Evolutionary conservation across 2,329 filamentous ascomycete species (phyloP).

Genomic region (Botryotinia globosa): DNA sequence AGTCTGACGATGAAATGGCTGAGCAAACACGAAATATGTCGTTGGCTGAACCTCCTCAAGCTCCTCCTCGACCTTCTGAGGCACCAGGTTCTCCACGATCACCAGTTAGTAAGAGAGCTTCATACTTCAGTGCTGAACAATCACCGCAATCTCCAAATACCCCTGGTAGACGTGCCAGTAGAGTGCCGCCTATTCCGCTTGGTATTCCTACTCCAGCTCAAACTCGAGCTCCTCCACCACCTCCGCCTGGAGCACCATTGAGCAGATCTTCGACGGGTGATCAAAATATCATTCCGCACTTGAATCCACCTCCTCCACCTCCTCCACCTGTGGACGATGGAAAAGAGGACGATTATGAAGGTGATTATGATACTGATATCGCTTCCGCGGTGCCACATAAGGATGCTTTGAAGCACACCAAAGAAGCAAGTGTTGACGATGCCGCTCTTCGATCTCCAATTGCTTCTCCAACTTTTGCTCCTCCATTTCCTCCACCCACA

Average conservation of each 20-base stretch:
- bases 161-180: constrained; percentile 54
- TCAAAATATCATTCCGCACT: constrained; percentile 46
- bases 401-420: constrained; percentile 81
- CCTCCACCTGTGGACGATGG: constrained; percentile 64
- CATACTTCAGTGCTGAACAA: constrained; percentile 40
- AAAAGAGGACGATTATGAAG: constrained; percentile 91
- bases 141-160: constrained; percentile 41
- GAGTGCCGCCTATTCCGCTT: constrained; percentile 60
- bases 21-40: constrained; percentile 47
- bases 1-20: constrained; percentile 85
- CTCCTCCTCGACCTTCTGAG: constrained; percentile 44
- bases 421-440: constrained; percentile 74
- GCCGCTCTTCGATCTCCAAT: constrained; percentile 50
- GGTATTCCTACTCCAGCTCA: constrained; percentile 47
- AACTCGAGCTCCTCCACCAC: constrained; percentile 64
- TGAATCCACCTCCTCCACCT: constrained; percentile 43
- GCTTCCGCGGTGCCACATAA: constrained; percentile 91
- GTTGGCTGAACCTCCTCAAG: constrained; percentile 44
- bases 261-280: constrained; percentile 61
- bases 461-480: constrained; percentile 44
- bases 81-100: constrained; percentile 45
- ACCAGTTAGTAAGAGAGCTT: constrained; percentile 40
- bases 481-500: constrained; percentile 51
- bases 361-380: constrained; percentile 97
- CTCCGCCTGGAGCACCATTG: constrained; percentile 54